These are phyloP conservation scores for Suillus placidus DNA, from an alignment of 768 basidiomycete species.

Conservation along the genomic window DNA sequence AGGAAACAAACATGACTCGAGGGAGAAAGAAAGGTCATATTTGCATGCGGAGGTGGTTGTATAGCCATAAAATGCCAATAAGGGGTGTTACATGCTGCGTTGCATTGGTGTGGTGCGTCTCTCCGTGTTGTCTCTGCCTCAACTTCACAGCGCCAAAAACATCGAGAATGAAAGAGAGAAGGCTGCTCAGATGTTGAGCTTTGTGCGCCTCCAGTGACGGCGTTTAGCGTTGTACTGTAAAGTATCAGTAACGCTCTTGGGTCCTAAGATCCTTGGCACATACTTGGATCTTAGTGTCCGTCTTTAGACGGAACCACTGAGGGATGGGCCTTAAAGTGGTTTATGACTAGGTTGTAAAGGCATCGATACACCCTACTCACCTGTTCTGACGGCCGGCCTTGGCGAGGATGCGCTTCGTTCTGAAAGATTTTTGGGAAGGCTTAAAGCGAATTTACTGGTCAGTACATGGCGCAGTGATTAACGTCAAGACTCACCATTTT, in stretches of 20 bases:
- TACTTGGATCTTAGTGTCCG: slow-evolving; percentile 93
- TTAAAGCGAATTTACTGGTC: slow-evolving; percentile 33
- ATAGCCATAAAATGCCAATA: slow-evolving; percentile 22
- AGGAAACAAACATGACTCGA: neutral
- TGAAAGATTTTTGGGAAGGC: slow-evolving; percentile 99
- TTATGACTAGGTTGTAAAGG: slow-evolving; percentile 1
- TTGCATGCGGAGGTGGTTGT: slow-evolving; percentile 22
- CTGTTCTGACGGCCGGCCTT: slow-evolving; percentile 97
- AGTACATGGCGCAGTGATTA: slow-evolving; percentile 11
- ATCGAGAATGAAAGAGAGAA: slow-evolving; percentile 7
- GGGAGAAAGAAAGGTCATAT: slow-evolving; percentile 9
- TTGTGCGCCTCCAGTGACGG: slow-evolving; percentile 99
- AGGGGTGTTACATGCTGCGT: slow-evolving; percentile 29
- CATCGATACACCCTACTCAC: slow-evolving; percentile 42
- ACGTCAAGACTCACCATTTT: slow-evolving; percentile 47
- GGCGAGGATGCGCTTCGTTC: slow-evolving; percentile 95
- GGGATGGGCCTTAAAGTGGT: slow-evolving; percentile 77
- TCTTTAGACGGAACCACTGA: slow-evolving; percentile 98
- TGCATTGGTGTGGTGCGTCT: slow-evolving; percentile 17
- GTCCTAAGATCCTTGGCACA: slow-evolving; percentile 9
- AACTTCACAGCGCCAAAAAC: slow-evolving; percentile 11
- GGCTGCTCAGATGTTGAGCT: slow-evolving; percentile 85
- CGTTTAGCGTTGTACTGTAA: slow-evolving; percentile 90
- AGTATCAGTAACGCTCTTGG: neutral
- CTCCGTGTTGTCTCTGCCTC: slow-evolving; percentile 12